Base-by-base conservation (phyloP, 2,329 filamentous ascomycete species). In the Beauveria scarabaeidicola region DNA sequence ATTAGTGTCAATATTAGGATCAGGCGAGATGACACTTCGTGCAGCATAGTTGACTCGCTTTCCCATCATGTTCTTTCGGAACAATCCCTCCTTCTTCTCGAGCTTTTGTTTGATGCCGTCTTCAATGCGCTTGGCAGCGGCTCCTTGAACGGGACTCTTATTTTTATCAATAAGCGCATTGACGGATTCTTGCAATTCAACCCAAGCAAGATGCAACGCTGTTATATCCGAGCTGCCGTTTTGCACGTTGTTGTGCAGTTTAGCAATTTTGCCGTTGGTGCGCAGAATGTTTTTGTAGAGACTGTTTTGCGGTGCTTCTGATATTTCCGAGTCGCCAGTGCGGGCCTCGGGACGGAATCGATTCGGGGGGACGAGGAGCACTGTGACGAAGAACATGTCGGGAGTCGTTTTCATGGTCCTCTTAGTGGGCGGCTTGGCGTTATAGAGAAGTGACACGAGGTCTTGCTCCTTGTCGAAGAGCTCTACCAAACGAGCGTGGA, bases 41-140 rank as follows among this genome's bases (percentile, higher is more conserved):
- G 94, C 94, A 53, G 94, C 94, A 72, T 94, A 97, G 73, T 99
- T 97, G 76, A 99, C 94, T 78, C 94, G 91, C 80, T 99, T 99
- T 62, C 94, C 94, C 94, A 99, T 99, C 94, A 99, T 97, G 75
- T 99, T 97, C 79, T 96, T 97, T 67, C 94, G 83, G 79, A 99
- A 99, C 32, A 99, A 81, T 64, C 94, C 94, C 70, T 99, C 95
- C 75, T 99, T 99, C 80, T 99, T 99, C 75, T 99, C 94, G 29
- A 99, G 81, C 70, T 92, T 89, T 71, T 99, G 94, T 76, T 99
- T 99, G 76, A 99, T 96, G 66, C 95, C 94, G 64, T 96, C 92
- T 63, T 95, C 90, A 57, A 90, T 88, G 59, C 86, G 82, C 68
- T 88, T 87, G 15, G 86, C 90, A 29, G 91, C 90, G 19, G 85